Base-by-base conservation (phyloP, 148 eudicot species). In the Amaranthus palmeri region DNA sequence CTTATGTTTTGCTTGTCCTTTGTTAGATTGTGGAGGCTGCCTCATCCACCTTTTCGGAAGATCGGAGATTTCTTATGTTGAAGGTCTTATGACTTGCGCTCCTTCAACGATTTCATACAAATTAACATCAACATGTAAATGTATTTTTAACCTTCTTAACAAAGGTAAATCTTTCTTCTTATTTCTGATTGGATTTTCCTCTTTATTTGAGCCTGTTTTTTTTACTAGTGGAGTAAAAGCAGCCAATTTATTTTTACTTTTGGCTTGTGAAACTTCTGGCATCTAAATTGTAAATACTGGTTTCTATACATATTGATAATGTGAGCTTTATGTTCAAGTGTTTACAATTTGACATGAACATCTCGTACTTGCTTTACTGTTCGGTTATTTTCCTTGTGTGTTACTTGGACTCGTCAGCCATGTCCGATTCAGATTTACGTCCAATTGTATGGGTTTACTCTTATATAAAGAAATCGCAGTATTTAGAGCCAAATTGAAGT, bases 51-150 rank as follows among this genome's bases (percentile, higher is more conserved):
- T 11, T 18, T 41, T 14, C 49, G 3, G 50, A 78, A 60, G 69
- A 67, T 67, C 76, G 68, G 58, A 72, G 18, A 54, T 73, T 78
- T 72, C 69, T 78, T 54, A 78, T 78, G 81, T 47, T 72, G 64
- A 78, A 67, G 64, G 73, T 52, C 49, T 44, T 78, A 53, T 78
- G 69, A 68, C 49, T 44, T 78, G 47, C 73, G 69, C 61, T 43
- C 43, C 51, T 61, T 60, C 11, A 42, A 3, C 36, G 49, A 44
- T 61, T 18, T 41, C 14, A 8, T 54, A 44, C 18, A 12, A 47
- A 7, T 45, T 4, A 57, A 61, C 67, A 43, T 65, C 58, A n/a
- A 70, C 76, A 49, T 66, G 80, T 72, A 72, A 47, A 71, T 76
- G 55, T 65, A 65, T 76, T 40, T 51, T 48, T 66, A 77, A 40